Base-by-base conservation (phyloP, 345 rosid species). In the Melastoma malabathricum region DNA sequence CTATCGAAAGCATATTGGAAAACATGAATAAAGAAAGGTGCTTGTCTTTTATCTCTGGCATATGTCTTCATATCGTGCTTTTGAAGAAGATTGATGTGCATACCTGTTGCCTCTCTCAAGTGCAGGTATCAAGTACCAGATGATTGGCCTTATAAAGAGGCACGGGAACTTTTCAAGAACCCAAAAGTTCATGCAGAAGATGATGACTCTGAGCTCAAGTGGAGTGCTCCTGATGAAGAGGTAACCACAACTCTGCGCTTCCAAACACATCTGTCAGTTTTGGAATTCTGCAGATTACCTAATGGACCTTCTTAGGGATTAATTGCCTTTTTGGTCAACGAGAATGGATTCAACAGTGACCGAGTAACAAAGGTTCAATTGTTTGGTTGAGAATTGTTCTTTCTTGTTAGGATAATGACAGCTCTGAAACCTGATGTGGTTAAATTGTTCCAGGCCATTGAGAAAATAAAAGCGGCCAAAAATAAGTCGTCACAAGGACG, bases 401-500 rank as follows among this genome's bases (percentile, higher is more conserved):
- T 50, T 50, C 9, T n/a, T 50, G 43, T 14, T 3, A 6, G 3
- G 54, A 15, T 9, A 27, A 31, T 9, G 15, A 3, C 4, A 31
- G 14, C 41, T 22, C 43, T n/a, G 7, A 0, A 43, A 12, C 39
- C n/a, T 52, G 43, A 46, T 55, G 39, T 65, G 54, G 19, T 10
- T 46, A 16, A 54, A n/a, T 51, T 56, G 25, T 49, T 41, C 48
- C 67, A 92, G 98, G 98, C 93, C 6, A 67, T 84, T 53, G 98
- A 92, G 75, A 92, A 92, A 67, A 80, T 92, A 31, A 92, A 87
- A 69, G 67, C 78, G 15, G 97, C 98, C 18, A 92, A 84, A 82
- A 82, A 84, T 72, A 92, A 84, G 77, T 77, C 86, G 59, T 70
- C 95, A n/a, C 97, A 92, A 77, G 98, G 94, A 54, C 72, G 86